These are phyloP conservation scores for Waltiozyma solani DNA, from an alignment of 1,139 yeast species.

Conservation along the genomic window DNA sequence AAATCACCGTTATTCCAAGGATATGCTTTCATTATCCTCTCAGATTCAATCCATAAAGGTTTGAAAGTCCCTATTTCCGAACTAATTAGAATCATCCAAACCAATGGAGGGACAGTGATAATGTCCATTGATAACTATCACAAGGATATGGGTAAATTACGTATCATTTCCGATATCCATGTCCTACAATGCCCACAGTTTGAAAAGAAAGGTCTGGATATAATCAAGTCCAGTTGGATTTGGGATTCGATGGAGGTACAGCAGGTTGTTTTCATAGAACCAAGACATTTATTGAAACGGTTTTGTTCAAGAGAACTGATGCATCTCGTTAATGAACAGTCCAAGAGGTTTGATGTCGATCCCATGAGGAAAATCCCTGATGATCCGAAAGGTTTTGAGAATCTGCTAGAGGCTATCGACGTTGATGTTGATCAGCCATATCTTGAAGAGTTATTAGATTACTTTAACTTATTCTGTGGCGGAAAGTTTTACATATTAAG, in stretches of 20 bases:
- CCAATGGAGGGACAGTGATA: slow-evolving; percentile 40
- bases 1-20: slow-evolving; percentile 23
- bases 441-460: too few species aligned
- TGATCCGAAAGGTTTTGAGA: not conserved
- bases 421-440: too few species aligned
- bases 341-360: too few species aligned
- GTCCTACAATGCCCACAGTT: slow-evolving; percentile 38
- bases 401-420: too few species aligned
- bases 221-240: slow-evolving; percentile 64
- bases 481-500: slow-evolving; percentile 32
- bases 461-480: slow-evolving; percentile 31
- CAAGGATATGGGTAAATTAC: slow-evolving; percentile 7
- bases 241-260: slow-evolving; percentile 46
- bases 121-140: slow-evolving; percentile 15
- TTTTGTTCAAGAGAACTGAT: slow-evolving; percentile 8
- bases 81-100: slow-evolving; percentile 29
- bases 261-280: slow-evolving; percentile 45
- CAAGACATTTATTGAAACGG: slow-evolving; percentile 32
- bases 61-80: slow-evolving; percentile 26
- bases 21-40: slow-evolving; percentile 29
- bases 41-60: slow-evolving; percentile 29
- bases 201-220: slow-evolving; percentile 39
- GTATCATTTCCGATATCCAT: slow-evolving; percentile 38
- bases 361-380: not conserved
- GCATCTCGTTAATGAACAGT: not conserved